Evolutionary conservation across 2,329 filamentous ascomycete species (phyloP).

Genomic region (Teratosphaeria destructans): DNA sequence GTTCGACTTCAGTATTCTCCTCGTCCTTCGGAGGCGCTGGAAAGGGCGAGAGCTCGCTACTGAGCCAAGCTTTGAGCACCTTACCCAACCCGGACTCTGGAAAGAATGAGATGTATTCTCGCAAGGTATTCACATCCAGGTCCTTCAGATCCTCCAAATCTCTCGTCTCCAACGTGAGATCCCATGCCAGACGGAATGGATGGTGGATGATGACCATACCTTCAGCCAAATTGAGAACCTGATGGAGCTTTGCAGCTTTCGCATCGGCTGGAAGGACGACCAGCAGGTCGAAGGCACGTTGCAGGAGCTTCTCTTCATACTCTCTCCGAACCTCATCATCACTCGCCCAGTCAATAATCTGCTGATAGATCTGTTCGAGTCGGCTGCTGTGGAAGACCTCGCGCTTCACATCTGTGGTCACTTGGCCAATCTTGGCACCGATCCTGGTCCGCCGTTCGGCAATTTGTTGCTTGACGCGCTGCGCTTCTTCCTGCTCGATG

Average conservation of each 20-base stretch:
- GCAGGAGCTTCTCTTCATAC: slow-evolving; percentile 83
- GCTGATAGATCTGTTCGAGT: slow-evolving; percentile 69
- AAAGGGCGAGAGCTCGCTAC: slow-evolving; percentile 76
- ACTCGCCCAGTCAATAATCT: slow-evolving; percentile 79
- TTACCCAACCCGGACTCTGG: slow-evolving; percentile 73
- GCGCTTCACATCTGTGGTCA: slow-evolving; percentile 75
- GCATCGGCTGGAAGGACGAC: slow-evolving; percentile 54
- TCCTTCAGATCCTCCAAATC: slow-evolving; percentile 65
- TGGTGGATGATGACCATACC: slow-evolving; percentile 97
- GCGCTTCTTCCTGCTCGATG: slow-evolving; percentile 74
- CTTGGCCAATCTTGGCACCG: slow-evolving; percentile 71
- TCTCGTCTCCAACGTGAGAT: slow-evolving; percentile 79
- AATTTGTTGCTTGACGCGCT: slow-evolving; percentile 81
- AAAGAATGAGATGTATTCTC: slow-evolving; percentile 74
- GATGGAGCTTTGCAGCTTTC: slow-evolving; percentile 60
- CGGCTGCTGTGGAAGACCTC: slow-evolving; percentile 69
- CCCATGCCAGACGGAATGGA: slow-evolving; percentile 81
- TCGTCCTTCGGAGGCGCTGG: slow-evolving; percentile 49
- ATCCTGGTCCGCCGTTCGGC: slow-evolving; percentile 79
- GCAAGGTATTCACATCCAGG: slow-evolving; percentile 67
- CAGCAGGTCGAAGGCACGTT: slow-evolving; percentile 69
- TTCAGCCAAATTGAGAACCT: slow-evolving; percentile 65
- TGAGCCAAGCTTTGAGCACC: slow-evolving; percentile 71
- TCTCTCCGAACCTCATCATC: slow-evolving; percentile 75
- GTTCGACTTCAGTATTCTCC: slow-evolving; percentile 37